These are phyloP conservation scores for Acer negundo DNA, from an alignment of 345 rosid genomes.

Conservation along the genomic window DNA sequence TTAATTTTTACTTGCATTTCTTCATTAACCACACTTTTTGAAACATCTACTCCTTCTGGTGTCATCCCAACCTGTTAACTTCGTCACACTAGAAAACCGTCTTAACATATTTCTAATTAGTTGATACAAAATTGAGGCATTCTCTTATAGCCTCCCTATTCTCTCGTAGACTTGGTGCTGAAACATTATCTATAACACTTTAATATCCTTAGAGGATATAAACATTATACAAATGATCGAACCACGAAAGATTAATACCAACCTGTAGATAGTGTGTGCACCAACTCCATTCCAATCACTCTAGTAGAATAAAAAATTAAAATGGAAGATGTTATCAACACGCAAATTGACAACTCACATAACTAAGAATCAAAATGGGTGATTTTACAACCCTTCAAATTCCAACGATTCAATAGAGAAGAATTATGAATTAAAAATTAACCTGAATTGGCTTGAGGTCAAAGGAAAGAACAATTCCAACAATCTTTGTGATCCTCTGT, in stretches of 20 bases:
- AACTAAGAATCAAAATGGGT: not conserved
- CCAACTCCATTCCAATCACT: conserved; percentile 99
- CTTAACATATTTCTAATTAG: no score
- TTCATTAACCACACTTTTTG: conserved; percentile 84
- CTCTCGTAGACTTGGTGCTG: conserved; percentile 86
- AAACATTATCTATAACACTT: not conserved
- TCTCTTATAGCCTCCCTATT: conserved; percentile 58
- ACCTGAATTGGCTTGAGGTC: conserved; percentile 89
- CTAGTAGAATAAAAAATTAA: conserved; percentile 13
- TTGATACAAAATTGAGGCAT: no score
- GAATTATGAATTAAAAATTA: not conserved
- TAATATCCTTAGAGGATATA: not conserved
- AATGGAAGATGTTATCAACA: not conserved
- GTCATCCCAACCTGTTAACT: conserved; percentile 86
- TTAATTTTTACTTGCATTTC: conserved; percentile 71
- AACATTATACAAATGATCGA: not conserved
- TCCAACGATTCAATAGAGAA: not conserved
- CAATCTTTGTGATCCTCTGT: conserved; percentile 97
- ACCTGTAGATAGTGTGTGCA: conserved; percentile 95
- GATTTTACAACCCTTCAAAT: not conserved
- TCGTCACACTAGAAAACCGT: not conserved
- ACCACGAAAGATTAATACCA: not conserved
- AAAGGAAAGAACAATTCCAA: conserved; percentile 81
- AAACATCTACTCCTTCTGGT: conserved; percentile 93
- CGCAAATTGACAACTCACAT: no score